Evolutionary conservation across 345 rosid genomes (phyloP), one percentile per base, ranked within the genome.

Genomic region (Cardamine occulta): DNA sequence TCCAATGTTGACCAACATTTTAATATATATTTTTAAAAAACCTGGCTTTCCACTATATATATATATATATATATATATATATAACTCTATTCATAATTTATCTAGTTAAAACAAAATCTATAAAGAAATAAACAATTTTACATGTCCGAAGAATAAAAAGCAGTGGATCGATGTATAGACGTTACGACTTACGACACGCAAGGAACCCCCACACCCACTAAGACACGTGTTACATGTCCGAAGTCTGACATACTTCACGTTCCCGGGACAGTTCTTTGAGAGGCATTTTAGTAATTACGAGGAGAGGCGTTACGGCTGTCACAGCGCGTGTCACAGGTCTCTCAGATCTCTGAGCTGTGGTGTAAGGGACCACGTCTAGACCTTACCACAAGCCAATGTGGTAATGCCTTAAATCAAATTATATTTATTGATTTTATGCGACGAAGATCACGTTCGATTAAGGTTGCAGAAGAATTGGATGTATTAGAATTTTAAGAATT

Each of bases 201-300:
- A 71, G 47, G 39, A 37, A 19, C 59, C 44, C 44, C 53, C 56
- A 49, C 47, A 65, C 49, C 68, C 39, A 71, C 67, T 49, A 49
- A 63, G 77, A 78, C 81, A 72, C 81, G 81, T 72, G 80, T 71
- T 47, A 29, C 49, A 4, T 65, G 73, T 57, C 63, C 17, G 39
- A 65, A 18, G 39, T 65, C 81, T 78, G 77, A 78, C 81, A 78
- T 72, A 76, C 63, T 66, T 65, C 81, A 78, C 81, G 77, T 71
- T 71, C 49, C 57, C 29, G 39, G 63, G 66, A 64, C 73, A 71
- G 60, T 28, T 69, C 21, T 11, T 15, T 4, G 3, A 47, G 23
- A 7, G 51, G 51, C 21, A 47, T 47, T 47, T 47, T 47, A 7
- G 51, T 47, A 47, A 47, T 47, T 47, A 47, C 21, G 51, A 47